phyloP scores from a whole-genome alignment of 768 basidiomycete species.

The Epithele typhae region DNA sequence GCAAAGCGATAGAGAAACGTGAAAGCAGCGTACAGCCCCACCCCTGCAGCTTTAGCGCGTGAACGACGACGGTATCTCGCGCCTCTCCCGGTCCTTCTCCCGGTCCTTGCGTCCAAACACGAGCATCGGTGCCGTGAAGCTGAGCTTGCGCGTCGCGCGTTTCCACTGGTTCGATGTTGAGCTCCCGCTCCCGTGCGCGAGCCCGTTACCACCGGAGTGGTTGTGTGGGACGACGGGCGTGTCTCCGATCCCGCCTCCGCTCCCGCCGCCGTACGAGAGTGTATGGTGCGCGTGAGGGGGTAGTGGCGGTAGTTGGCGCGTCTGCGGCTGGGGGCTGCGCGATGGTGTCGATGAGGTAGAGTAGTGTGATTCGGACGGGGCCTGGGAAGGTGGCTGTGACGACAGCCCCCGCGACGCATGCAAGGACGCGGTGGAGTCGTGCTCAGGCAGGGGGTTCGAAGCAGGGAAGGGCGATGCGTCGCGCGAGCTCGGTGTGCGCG shows the following conservation, averaged over 20 bases:
- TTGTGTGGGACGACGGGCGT: slow-evolving; percentile 8
- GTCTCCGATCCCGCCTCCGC: slow-evolving; percentile 10
- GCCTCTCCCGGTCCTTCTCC: slow-evolving; percentile 39
- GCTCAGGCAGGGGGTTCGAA: background rate
- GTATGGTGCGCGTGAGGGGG: slow-evolving; percentile 1
- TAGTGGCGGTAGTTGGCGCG: background rate
- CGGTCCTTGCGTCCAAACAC: slow-evolving; percentile 50
- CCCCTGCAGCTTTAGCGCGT: background rate
- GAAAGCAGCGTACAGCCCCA: slow-evolving; percentile 2
- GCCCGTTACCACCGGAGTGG: no score
- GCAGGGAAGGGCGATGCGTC: background rate
- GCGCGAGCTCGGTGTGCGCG: background rate
- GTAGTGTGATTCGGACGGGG: background rate
- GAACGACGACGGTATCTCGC: background rate
- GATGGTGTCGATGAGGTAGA: background rate
- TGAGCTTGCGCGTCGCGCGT: slow-evolving; percentile 60
- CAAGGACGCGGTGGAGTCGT: background rate
- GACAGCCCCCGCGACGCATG: background rate
- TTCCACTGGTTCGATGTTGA: slow-evolving; percentile 26
- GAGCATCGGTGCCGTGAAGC: slow-evolving; percentile 56
- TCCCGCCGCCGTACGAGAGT: slow-evolving; percentile 9
- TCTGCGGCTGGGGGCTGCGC: background rate
- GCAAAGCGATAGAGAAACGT: no score
- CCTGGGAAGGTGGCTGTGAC: no score
- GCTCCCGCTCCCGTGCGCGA: slow-evolving; percentile 1